These are phyloP conservation scores for Cercospora zeae-maydis DNA, from an alignment of 2,329 filamentous ascomycete genomes.

Conservation along the genomic window DNA sequence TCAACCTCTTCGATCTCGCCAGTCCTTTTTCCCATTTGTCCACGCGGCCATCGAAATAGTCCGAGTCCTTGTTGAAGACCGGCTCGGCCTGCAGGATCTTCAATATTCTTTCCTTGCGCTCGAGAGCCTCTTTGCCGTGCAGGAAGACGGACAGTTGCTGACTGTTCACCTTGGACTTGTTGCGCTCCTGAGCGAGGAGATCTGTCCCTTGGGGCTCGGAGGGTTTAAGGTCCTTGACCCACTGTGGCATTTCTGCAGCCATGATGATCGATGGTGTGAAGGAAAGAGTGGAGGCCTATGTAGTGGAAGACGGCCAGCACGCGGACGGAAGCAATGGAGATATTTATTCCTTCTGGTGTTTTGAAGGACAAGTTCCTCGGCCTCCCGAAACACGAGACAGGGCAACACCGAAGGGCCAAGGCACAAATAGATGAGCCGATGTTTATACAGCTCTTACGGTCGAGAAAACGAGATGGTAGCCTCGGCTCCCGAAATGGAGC, in stretches of 20 bases:
- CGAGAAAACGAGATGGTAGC: neutral
- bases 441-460: neutral
- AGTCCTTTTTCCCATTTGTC: slow-evolving; percentile 68
- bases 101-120: slow-evolving; percentile 59
- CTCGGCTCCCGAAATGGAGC: neutral
- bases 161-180: slow-evolving; percentile 63
- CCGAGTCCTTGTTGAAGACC: slow-evolving; percentile 74
- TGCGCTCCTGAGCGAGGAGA: slow-evolving; percentile 65
- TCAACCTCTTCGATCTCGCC: slow-evolving; percentile 66
- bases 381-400: slow-evolving; percentile 6
- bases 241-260: slow-evolving; percentile 50
- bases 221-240: slow-evolving; percentile 65
- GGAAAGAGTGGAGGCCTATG: neutral
- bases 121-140: slow-evolving; percentile 62
- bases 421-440: slow-evolving; percentile 12
- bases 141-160: slow-evolving; percentile 65
- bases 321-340: neutral
- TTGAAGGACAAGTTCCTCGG: slow-evolving; percentile 12
- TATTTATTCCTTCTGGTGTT: slow-evolving; percentile 11
- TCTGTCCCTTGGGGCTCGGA: slow-evolving; percentile 66
- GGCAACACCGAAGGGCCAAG: slow-evolving; percentile 1
- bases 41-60: slow-evolving; percentile 68
- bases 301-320: neutral
- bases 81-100: slow-evolving; percentile 63
- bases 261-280: slow-evolving; percentile 12